phyloP scores from a whole-genome alignment of 2,329 filamentous ascomycete genomes.

The Monilinia vaccinii-corymbosi region DNA sequence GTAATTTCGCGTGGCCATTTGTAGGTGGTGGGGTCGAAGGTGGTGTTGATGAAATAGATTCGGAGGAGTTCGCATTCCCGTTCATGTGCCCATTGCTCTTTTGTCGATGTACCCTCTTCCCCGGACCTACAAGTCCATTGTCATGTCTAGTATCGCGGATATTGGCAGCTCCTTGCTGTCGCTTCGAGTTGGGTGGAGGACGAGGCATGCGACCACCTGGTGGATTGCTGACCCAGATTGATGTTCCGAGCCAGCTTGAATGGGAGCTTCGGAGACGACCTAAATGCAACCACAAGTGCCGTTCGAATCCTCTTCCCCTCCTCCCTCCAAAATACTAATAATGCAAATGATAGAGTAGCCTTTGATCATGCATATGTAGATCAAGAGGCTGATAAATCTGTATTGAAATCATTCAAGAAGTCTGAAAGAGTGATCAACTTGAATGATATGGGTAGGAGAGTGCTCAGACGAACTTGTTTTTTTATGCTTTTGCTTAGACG shows the following conservation, averaged over 20 bases:
- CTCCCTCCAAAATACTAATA: not conserved
- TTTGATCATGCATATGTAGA: conserved; percentile 1
- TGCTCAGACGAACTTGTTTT: no score
- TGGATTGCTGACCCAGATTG: conserved; percentile 29
- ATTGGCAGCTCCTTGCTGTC: conserved; percentile 39
- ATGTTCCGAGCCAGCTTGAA: conserved; percentile 28
- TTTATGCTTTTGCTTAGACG: no score
- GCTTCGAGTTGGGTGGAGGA: conserved; percentile 27
- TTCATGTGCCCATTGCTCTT: conserved; percentile 47
- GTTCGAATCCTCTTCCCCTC: not conserved
- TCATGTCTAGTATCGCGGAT: conserved; percentile 72
- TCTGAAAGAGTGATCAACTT: conserved; percentile 9
- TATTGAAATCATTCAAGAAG: conserved; percentile 6
- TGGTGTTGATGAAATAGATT: conserved; percentile 28
- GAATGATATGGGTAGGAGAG: not conserved
- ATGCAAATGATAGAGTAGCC: not conserved
- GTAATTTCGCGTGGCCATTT: conserved; percentile 29
- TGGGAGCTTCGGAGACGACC: conserved; percentile 7
- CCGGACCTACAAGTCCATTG: conserved; percentile 74
- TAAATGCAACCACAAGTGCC: not conserved
- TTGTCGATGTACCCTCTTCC: conserved; percentile 50
- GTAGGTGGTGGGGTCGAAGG: conserved; percentile 31
- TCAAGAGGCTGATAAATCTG: not conserved
- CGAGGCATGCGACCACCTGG: conserved; percentile 29
- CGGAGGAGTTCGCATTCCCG: conserved; percentile 36